Percentiles rank a stretch among this genome's conserved stretches.
phyloP scores from a whole-genome alignment of 176 grass and related monocot genomes.

The Cenchrus fungigraminus region DNA sequence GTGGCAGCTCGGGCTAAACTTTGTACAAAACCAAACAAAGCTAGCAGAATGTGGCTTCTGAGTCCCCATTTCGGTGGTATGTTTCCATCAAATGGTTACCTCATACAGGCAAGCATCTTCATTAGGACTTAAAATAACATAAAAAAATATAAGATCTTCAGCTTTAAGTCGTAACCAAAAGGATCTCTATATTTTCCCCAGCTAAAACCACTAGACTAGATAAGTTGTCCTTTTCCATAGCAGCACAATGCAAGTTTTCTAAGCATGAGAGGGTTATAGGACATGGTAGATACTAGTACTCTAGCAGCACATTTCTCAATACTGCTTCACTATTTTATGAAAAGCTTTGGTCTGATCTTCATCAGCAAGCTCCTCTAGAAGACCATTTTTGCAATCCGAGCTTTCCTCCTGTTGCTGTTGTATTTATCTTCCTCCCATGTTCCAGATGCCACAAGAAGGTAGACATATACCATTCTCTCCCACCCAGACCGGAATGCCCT shows the following conservation, averaged over 20 bases:
- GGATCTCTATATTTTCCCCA: not conserved
- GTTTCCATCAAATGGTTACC: too few species aligned
- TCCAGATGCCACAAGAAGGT: conserved; percentile 71
- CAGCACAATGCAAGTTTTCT: not conserved
- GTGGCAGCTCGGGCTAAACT: too few species aligned
- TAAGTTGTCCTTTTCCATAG: not conserved
- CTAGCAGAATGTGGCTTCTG: too few species aligned
- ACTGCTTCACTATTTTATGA: conserved; percentile 65
- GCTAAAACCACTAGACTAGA: conserved; percentile 10
- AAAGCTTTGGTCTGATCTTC: conserved; percentile 65
- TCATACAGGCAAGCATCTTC: not conserved
- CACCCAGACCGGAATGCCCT: conserved; percentile 82
- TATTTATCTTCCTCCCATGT: conserved; percentile 94
- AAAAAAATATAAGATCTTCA: not conserved
- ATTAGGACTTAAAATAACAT: conserved; percentile 6
- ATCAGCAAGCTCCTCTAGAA: conserved; percentile 74
- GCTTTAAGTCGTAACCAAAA: not conserved
- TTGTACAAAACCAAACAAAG: too few species aligned
- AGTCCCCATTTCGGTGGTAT: too few species aligned
- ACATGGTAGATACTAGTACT: not conserved
- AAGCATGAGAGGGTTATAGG: not conserved
- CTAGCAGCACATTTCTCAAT: conserved; percentile 22
- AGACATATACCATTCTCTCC: conserved; percentile 80
- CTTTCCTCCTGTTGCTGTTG: conserved; percentile 72
- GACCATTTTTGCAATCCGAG: conserved; percentile 81